A percentile compares a stretch with the other conserved stretches of the same genome.
These are phyloP conservation scores for Dioscorea cayenensis DNA, from an alignment of 116 monocot genomes.

Conservation along the genomic window DNA sequence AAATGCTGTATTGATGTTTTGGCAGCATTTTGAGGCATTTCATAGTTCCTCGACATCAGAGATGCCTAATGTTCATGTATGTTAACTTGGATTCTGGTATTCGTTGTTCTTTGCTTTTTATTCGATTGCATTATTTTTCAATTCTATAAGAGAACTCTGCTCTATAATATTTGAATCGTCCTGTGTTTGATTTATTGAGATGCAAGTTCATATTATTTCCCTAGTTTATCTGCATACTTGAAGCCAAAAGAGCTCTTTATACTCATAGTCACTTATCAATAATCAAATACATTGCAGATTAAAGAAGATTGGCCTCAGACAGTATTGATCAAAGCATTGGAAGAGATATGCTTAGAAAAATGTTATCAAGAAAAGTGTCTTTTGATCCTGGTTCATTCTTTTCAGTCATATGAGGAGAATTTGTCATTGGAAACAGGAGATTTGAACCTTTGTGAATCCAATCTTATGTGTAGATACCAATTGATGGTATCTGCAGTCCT, in stretches of 20 bases:
- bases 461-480: constrained; percentile 52
- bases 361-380: constrained; percentile 58
- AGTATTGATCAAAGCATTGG: constrained; percentile 44
- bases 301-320: constrained; percentile 44
- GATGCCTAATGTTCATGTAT: constrained; percentile 8
- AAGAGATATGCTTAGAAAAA: constrained; percentile 62
- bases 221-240: neutral
- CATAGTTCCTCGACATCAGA: constrained; percentile 13
- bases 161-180: neutral
- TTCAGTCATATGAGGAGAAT: constrained; percentile 36
- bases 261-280: neutral
- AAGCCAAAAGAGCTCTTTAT: neutral
- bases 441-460: constrained; percentile 20
- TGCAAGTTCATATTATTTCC: neutral
- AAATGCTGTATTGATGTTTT: constrained; percentile 55
- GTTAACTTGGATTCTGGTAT: neutral
- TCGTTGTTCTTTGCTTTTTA: neutral
- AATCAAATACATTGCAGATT: constrained; percentile 4
- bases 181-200: neutral
- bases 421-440: constrained; percentile 16
- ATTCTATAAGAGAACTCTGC: neutral
- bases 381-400: constrained; percentile 38
- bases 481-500: constrained; percentile 90
- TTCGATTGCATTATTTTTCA: neutral
- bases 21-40: constrained; percentile 58